phyloP scores from a whole-genome alignment of 176 grass and related monocot genomes.

The Metroxylon sagu region DNA sequence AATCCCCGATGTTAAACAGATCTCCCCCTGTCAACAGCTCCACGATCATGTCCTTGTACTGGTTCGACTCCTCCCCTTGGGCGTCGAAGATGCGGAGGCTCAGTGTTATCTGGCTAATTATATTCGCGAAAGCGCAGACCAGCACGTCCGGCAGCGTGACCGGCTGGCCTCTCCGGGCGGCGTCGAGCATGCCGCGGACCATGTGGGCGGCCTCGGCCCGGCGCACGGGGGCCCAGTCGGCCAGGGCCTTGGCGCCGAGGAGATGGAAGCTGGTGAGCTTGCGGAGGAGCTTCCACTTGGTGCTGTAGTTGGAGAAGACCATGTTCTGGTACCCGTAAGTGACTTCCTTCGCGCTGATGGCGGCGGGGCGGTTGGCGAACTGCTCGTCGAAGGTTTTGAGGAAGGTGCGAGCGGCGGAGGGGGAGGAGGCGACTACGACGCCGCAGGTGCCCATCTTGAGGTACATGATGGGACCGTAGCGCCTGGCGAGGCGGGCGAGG shows the following conservation, averaged over 20 bases:
- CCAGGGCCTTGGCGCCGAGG: conserved; percentile 49
- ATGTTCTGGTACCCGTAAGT: conserved; percentile 74
- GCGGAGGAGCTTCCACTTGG: conserved; percentile 79
- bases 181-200: conserved; percentile 25
- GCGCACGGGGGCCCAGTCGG: conserved; percentile 53
- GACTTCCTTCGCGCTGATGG: conserved; percentile 58
- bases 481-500: conserved; percentile 41
- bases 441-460: conserved; percentile 59
- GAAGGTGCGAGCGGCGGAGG: conserved; percentile 43
- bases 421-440: conserved; percentile 58
- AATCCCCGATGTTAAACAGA: conserved; percentile 81
- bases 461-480: conserved; percentile 70
- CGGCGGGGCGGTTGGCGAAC: conserved; percentile 55
- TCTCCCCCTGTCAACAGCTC: conserved; percentile 61
- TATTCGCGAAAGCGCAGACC: conserved; percentile 73
- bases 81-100: conserved; percentile 69
- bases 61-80: conserved; percentile 63
- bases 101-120: conserved; percentile 66
- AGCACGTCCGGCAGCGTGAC: conserved; percentile 66
- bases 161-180: neutral
- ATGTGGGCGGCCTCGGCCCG: conserved; percentile 37
- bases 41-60: conserved; percentile 87
- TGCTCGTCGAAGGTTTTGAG: conserved; percentile 58
- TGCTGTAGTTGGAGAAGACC: conserved; percentile 73
- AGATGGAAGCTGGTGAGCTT: conserved; percentile 80